These are phyloP conservation scores for Fusarium sp. DNA, from an alignment of 2,329 filamentous ascomycete species.

Conservation along the genomic window DNA sequence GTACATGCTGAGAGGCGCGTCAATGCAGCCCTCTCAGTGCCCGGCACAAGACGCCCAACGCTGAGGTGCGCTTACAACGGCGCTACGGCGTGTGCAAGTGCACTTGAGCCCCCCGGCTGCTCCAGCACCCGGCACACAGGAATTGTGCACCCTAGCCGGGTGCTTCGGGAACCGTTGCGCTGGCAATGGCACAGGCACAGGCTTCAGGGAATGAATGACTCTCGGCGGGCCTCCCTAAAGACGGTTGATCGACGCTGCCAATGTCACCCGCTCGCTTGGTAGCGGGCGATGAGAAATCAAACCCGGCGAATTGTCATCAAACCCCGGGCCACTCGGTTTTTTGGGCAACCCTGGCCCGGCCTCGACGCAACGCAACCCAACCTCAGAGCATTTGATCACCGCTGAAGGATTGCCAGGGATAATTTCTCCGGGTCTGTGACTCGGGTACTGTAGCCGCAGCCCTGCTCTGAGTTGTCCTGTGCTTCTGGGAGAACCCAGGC, in stretches of 20 bases:
- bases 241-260: constrained; percentile 25
- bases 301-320: constrained; percentile 22
- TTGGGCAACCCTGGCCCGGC: no score
- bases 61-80: constrained; percentile 33
- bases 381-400: constrained; percentile 23
- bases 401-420: constrained; percentile 35
- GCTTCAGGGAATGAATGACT: not conserved
- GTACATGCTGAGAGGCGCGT: constrained; percentile 15
- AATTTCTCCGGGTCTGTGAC: constrained; percentile 38
- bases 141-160: no score
- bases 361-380: constrained; percentile 5
- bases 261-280: constrained; percentile 19
- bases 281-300: constrained; percentile 24
- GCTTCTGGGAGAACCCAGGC: constrained; percentile 17
- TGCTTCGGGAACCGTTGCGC: not conserved
- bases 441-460: constrained; percentile 34
- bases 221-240: not conserved
- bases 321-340: constrained; percentile 16
- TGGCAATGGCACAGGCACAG: no score
- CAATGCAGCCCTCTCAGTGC: constrained; percentile 30
- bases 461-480: constrained; percentile 27
- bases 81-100: constrained; percentile 23
- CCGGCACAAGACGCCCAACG: not conserved
- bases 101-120: no score
- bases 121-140: not conserved